Evolutionary conservation across 257 asterid species (phyloP).

Genomic region (Cordia subcordata): DNA sequence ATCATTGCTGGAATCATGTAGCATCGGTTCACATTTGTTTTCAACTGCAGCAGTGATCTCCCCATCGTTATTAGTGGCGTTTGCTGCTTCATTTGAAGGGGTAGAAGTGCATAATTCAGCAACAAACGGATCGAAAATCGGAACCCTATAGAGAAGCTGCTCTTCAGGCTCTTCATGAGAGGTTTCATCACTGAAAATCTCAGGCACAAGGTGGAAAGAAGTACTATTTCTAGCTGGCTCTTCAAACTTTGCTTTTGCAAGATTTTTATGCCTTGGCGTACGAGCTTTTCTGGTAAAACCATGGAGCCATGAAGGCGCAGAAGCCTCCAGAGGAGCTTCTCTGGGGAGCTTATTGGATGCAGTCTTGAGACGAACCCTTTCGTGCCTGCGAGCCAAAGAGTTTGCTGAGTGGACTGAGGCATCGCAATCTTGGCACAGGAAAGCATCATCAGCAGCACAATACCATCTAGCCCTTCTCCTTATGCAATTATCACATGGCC

Average conservation of each 20-base stretch:
- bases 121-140: slow-evolving; percentile 52
- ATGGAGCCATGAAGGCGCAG: slow-evolving; percentile 47
- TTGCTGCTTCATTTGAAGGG: slow-evolving; percentile 20
- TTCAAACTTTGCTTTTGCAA: slow-evolving; percentile 11
- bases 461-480: slow-evolving; percentile 66
- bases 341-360: slow-evolving; percentile 22
- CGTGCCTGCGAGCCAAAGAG: slow-evolving; percentile 64
- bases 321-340: slow-evolving; percentile 11
- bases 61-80: neutral
- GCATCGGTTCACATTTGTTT: neutral
- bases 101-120: slow-evolving; percentile 37
- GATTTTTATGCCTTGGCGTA: slow-evolving; percentile 44
- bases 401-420: slow-evolving; percentile 76
- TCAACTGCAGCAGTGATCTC: neutral
- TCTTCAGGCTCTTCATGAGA: slow-evolving; percentile 56
- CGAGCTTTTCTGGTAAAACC: slow-evolving; percentile 71
- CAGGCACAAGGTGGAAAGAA: slow-evolving; percentile 58
- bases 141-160: slow-evolving; percentile 64
- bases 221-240: neutral
- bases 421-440: slow-evolving; percentile 71
- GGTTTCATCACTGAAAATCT: slow-evolving; percentile 49
- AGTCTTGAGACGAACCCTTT: slow-evolving; percentile 66
- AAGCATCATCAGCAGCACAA: slow-evolving; percentile 85
- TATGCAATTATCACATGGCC: slow-evolving; percentile 75
- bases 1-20: slow-evolving; percentile 5